phyloP scores from a whole-genome alignment of 345 rosid species.

The Adansonia digitata region DNA sequence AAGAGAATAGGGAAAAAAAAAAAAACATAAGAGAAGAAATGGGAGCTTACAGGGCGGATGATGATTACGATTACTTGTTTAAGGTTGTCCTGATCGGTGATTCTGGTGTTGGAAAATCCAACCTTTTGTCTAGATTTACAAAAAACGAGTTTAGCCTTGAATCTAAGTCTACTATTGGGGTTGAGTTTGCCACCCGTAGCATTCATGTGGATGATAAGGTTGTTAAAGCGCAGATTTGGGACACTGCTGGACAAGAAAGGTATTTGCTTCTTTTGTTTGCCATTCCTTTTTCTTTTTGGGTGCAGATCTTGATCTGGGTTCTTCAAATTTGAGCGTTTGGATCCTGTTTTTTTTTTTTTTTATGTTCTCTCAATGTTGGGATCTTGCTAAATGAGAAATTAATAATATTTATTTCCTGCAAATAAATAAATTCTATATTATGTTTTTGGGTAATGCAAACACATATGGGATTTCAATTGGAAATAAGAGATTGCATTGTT shows the following conservation, averaged over 20 bases:
- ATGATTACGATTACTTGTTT: slow-evolving; percentile 62
- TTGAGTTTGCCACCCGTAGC: slow-evolving; percentile 79
- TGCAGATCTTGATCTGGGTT: background rate
- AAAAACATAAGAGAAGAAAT: slow-evolving; percentile 16
- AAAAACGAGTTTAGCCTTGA: slow-evolving; percentile 75
- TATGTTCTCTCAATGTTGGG: background rate
- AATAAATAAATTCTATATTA: background rate
- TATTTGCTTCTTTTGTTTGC: background rate
- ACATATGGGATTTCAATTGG: background rate
- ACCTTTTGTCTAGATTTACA: slow-evolving; percentile 64
- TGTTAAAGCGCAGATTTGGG: slow-evolving; percentile 93
- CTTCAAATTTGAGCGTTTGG: background rate
- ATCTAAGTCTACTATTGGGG: slow-evolving; percentile 83
- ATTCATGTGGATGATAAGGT: slow-evolving; percentile 64
- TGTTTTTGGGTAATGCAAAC: background rate
- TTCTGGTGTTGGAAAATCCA: slow-evolving; percentile 82
- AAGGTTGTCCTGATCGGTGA: slow-evolving; percentile 81
- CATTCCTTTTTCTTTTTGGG: background rate
- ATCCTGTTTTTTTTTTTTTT: background rate
- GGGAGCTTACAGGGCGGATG: slow-evolving; percentile 57
- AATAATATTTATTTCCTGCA: background rate
- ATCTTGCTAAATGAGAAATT: background rate
- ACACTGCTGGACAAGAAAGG: slow-evolving; percentile 94
- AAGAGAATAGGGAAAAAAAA: too few relatives aligned
- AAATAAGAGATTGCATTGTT: background rate